Evolutionary conservation across 2,329 filamentous ascomycete genomes (phyloP).

Genomic region (Xylaria sp.): DNA sequence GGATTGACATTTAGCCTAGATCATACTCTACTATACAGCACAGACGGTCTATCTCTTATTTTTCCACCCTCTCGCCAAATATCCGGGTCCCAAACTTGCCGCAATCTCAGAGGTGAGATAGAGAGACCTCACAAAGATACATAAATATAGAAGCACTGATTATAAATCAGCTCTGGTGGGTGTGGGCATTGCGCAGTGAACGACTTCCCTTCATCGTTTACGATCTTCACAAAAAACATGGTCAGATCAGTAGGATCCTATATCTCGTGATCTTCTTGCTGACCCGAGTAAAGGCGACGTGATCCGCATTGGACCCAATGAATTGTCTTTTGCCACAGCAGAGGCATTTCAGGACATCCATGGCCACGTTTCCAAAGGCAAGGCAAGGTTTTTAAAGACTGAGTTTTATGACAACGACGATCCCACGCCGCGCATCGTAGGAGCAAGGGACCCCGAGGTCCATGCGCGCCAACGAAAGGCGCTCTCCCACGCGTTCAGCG

Average conservation of each 20-base stretch:
- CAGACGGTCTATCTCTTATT: conserved; percentile 25
- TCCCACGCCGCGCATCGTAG: conserved; percentile 29
- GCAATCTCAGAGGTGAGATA: conserved; percentile 35
- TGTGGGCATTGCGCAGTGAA: conserved; percentile 24
- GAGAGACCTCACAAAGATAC: background rate
- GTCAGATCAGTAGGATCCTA: conserved; percentile 18
- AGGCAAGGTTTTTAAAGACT: conserved; percentile 33
- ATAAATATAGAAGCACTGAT: background rate
- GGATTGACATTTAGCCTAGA: conserved; percentile 17
- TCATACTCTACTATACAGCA: conserved; percentile 18
- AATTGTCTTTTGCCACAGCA: conserved; percentile 54
- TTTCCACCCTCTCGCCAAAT: conserved; percentile 39
- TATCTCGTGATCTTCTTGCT: background rate
- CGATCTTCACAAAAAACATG: conserved; percentile 37
- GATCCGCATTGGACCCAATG: conserved; percentile 55
- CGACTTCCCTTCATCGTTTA: conserved; percentile 29
- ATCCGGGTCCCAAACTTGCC: conserved; percentile 38
- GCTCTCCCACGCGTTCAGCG: conserved; percentile 38
- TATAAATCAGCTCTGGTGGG: conserved; percentile 34
- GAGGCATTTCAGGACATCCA: conserved; percentile 52
- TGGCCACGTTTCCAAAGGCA: conserved; percentile 43
- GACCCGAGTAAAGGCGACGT: conserved; percentile 41
- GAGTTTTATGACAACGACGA: conserved; percentile 36
- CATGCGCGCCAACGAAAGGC: conserved; percentile 37
- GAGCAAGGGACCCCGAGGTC: conserved; percentile 32